Evolutionary conservation across 352 stramenopile species (phyloP), one percentile per base, ranked within the genome.

Genomic region (Pythium brassicae): DNA sequence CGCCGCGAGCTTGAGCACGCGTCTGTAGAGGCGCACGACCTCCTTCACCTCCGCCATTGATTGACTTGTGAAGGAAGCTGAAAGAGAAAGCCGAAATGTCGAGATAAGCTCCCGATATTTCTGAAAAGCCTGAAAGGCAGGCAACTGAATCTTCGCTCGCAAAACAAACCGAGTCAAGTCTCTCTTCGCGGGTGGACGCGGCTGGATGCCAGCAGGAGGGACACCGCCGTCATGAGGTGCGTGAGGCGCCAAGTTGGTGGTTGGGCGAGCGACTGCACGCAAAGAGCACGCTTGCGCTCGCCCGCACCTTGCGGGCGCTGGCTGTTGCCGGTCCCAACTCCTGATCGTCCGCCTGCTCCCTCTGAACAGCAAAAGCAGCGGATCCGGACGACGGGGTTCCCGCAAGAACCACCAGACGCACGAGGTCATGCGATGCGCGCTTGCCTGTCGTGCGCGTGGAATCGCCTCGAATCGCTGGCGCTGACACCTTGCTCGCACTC

Each of bases 1-100:
- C 65, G 85, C 76, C 47, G 78, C 84, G 53, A 94, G 68, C 82
- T 92, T 87, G 47, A 95, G 78, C 43, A 96, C 80, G 52, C 71
- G 79, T 40, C 83, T 76, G 65, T 93, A 93, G 67, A 94, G 74
- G 60, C 74, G 80, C 71, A 85, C 60, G 47, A 95, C 77, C 51
- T 89, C 68, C 50, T 73, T 73, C 29, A 55, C 58, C 17, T 78
- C 66, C 22, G 73, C 66, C 72, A 85, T 76, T 19, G 15, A 19
- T 15, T 17, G 50, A n/a, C n/a, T n/a, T n/a, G n/a, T n/a, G 32
- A 37, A 37, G 32, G 14, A 11, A 37, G 9, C 32, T 11, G 32
- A 37, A 37, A 37, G 8, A 14, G 14, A 37, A 37, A 37, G 6
- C 39, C 39, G 15, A 44, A 23, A 23, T 44, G n/a, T 44, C 39